Conservation (phyloP, 139 green algal species). For the Chlamydomonas applanata region DNA sequence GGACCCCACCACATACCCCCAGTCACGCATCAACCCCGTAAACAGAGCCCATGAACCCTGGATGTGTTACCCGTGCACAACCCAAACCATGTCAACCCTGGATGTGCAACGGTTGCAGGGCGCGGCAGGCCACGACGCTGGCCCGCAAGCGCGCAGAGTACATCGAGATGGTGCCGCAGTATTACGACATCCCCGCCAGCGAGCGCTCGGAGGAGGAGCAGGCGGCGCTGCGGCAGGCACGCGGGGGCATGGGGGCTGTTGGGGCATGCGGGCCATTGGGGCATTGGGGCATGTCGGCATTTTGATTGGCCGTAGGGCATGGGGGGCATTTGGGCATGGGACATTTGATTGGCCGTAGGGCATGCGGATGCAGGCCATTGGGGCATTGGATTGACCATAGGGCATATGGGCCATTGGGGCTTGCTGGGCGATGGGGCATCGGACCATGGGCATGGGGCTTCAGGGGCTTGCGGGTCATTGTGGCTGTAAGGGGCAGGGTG, state of each 20-base stretch:
- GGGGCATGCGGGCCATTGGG: too few relatives aligned
- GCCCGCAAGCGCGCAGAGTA: conserved; percentile 87
- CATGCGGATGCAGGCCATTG: too few relatives aligned
- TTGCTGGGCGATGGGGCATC: too few relatives aligned
- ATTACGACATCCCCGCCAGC: conserved; percentile 76
- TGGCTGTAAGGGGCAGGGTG: too few relatives aligned
- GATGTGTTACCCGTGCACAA: not conserved
- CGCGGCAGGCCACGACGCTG: conserved; percentile 62
- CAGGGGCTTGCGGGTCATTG: too few relatives aligned
- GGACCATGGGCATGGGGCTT: too few relatives aligned
- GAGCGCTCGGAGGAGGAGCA: conserved; percentile 82
- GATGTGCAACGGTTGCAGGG: conserved; percentile 33
- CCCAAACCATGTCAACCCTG: not conserved
- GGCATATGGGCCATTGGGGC: too few relatives aligned
- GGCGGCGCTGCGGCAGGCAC: conserved; percentile 77
- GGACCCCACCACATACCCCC: not conserved
- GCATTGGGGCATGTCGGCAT: too few relatives aligned
- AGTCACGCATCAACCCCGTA: not conserved
- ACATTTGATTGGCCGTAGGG: too few relatives aligned
- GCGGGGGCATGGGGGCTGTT: not conserved
- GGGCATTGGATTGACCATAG: too few relatives aligned
- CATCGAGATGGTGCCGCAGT: conserved; percentile 71
- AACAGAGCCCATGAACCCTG: not conserved
- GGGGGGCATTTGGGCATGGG: too few relatives aligned
- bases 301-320: too few relatives aligned